phyloP scores from a whole-genome alignment of 495 filamentous ascomycete species.

The Talaromyces ruber region DNA sequence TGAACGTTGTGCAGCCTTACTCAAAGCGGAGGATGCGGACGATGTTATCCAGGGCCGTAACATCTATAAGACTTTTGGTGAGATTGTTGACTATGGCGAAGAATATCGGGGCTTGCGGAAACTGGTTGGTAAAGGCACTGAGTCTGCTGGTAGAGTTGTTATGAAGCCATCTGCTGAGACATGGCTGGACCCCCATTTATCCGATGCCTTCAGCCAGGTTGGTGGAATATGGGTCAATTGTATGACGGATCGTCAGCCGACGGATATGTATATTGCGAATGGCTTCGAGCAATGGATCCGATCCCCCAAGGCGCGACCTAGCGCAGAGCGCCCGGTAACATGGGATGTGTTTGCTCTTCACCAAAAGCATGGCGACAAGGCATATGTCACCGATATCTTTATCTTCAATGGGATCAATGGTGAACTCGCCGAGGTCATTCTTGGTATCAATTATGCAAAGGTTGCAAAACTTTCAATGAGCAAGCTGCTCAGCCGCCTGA shows the following conservation, averaged over 20 bases:
- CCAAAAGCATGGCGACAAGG: conserved; percentile 22
- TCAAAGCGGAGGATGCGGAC: conserved; percentile 29
- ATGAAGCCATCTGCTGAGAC: conserved; percentile 24
- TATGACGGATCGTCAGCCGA: conserved; percentile 31
- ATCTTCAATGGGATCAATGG: conserved; percentile 36
- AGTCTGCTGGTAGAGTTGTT: conserved; percentile 37
- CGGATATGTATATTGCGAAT: conserved; percentile 40
- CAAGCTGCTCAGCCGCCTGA: conserved; percentile 17
- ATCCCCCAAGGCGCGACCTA: conserved; percentile 21
- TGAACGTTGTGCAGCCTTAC: conserved; percentile 25
- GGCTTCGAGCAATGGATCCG: conserved; percentile 39
- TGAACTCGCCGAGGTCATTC: conserved; percentile 33
- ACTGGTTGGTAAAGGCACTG: conserved; percentile 29
- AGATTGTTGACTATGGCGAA: conserved; percentile 40
- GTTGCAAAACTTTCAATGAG: conserved; percentile 35
- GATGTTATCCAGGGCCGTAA: conserved; percentile 40
- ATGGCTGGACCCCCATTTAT: conserved; percentile 28
- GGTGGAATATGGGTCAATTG: conserved; percentile 44
- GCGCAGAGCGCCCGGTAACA: conserved; percentile 13
- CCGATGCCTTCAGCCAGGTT: conserved; percentile 40
- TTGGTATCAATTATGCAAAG: conserved; percentile 38
- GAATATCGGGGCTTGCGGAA: conserved; percentile 35
- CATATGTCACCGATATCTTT: conserved; percentile 41
- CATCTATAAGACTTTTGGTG: conserved; percentile 36
- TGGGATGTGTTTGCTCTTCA: conserved; percentile 40